A percentile compares a stretch with the other conserved stretches of the same genome.
Conservation (phyloP, 306 rosid species). For the Begonia masoniana region DNA sequence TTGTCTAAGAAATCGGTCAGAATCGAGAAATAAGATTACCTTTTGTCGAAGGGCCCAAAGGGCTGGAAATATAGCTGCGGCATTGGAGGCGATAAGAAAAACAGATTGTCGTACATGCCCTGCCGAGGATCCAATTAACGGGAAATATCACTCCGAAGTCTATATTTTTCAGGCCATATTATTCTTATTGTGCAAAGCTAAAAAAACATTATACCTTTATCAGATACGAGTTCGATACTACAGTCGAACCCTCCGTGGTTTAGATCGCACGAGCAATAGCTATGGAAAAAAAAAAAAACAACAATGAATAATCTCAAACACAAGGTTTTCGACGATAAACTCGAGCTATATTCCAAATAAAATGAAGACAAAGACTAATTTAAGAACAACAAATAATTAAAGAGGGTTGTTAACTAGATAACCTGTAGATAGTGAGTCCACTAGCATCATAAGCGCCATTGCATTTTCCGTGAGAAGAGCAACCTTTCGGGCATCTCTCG, state of each 20-base stretch:
- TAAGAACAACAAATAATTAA: constrained; percentile 3
- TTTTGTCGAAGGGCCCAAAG: constrained; percentile 78
- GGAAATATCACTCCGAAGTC: too few relatives aligned
- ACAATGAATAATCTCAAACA: too few relatives aligned
- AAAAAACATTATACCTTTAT: constrained; percentile 37
- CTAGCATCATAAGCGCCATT: constrained; percentile 54
- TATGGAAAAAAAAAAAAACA: constrained; percentile 18
- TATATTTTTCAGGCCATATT: too few relatives aligned
- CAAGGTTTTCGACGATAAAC: too few relatives aligned
- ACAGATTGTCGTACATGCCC: constrained; percentile 76
- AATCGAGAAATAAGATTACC: constrained; percentile 24
- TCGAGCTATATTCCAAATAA: neutral
- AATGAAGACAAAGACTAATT: constrained; percentile 9
- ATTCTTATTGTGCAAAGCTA: neutral
- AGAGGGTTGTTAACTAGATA: constrained; percentile 14
- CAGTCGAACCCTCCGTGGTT: constrained; percentile 98
- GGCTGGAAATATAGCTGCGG: constrained; percentile 82
- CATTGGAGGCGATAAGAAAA: constrained; percentile 74
- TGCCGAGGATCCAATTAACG: constrained; percentile 2
- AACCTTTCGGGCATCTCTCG: constrained; percentile 82
- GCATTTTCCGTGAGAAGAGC: constrained; percentile 78
- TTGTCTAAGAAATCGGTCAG: too few relatives aligned
- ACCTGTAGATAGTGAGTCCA: constrained; percentile 87
- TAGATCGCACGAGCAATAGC: constrained; percentile 86
- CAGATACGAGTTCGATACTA: constrained; percentile 66